Conservation (phyloP, 345 rosid species). For the Bruguiera sexangula region DNA sequence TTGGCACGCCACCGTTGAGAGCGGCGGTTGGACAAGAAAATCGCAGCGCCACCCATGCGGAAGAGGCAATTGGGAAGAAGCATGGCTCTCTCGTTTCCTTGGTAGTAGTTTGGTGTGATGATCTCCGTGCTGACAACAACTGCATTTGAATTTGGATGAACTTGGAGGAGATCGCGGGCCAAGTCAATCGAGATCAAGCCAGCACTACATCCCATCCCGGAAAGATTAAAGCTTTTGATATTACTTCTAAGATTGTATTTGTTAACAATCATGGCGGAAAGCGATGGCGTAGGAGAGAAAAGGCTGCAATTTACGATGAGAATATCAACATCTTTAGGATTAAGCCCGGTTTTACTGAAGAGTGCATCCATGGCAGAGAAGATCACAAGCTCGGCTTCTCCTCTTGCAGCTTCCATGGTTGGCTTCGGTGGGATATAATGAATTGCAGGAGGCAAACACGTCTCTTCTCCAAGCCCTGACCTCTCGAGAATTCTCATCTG, state of each 20-base stretch:
- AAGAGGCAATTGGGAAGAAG: constrained; percentile 59
- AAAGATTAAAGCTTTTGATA: constrained; percentile 56
- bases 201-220: constrained; percentile 70
- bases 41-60: constrained; percentile 66
- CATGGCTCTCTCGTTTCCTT: constrained; percentile 57
- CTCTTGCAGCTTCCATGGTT: constrained; percentile 30
- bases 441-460: constrained; percentile 45
- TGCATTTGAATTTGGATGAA: constrained; percentile 47
- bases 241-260: constrained; percentile 57
- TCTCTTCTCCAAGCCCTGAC: constrained; percentile 58
- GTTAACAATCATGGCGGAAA: constrained; percentile 52
- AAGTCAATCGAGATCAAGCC: constrained; percentile 50
- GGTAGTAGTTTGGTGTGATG: constrained; percentile 44
- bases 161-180: constrained; percentile 54
- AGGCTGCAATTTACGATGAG: constrained; percentile 51
- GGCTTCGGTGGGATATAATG: constrained; percentile 43
- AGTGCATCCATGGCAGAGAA: constrained; percentile 43
- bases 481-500: constrained; percentile 45
- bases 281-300: constrained; percentile 56
- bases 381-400: constrained; percentile 43
- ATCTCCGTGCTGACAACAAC: constrained; percentile 52
- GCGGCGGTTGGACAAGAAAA: constrained; percentile 48
- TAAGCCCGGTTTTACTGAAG: constrained; percentile 37
- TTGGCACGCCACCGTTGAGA: constrained; percentile 38
- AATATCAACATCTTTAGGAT: constrained; percentile 49